Percentiles rank a stretch among this genome's conserved stretches.
phyloP scores from a whole-genome alignment of 2,329 filamentous ascomycete genomes.

The Aspergillus sp. region DNA sequence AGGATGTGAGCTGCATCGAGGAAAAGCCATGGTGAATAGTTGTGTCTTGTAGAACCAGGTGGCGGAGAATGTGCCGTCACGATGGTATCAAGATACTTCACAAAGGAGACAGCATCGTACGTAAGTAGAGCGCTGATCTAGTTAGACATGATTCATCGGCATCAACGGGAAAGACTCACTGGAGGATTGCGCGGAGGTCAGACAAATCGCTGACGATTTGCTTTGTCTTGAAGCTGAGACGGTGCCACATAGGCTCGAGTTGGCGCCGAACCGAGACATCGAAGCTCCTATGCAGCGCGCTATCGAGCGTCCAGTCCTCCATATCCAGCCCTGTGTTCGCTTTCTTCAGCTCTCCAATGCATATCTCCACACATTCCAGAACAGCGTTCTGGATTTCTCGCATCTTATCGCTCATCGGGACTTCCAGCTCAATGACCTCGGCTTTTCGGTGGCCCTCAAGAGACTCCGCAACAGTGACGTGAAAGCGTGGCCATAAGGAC shows the following conservation, averaged over 20 bases:
- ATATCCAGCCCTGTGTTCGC: constrained; percentile 86
- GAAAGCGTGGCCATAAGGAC: constrained; percentile 89
- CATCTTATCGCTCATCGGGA: constrained; percentile 95
- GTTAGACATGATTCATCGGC: constrained; percentile 13
- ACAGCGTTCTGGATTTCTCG: constrained; percentile 88
- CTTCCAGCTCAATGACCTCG: constrained; percentile 94
- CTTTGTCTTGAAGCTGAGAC: constrained; percentile 89
- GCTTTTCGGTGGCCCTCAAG: constrained; percentile 89
- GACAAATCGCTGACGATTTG: constrained; percentile 90
- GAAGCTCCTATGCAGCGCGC: constrained; percentile 87
- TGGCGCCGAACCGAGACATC: constrained; percentile 85
- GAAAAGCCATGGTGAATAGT: constrained; percentile 93
- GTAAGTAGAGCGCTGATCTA: constrained; percentile 62
- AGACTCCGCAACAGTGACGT: constrained; percentile 82
- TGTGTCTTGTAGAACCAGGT: constrained; percentile 81
- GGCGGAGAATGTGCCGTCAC: constrained; percentile 85
- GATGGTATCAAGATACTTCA: constrained; percentile 91
- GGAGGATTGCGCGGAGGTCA: constrained; percentile 77
- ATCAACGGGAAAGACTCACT: constrained; percentile 46
- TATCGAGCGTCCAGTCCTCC: constrained; percentile 96
- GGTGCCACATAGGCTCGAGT: constrained; percentile 94
- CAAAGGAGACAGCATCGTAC: constrained; percentile 86
- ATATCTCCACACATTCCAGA: constrained; percentile 92
- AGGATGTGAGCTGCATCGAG: constrained; percentile 92
- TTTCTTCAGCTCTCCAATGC: constrained; percentile 90